These are phyloP conservation scores for Tylopilus plumbeoviolaceoides DNA, from an alignment of 768 basidiomycete genomes.

Conservation along the genomic window DNA sequence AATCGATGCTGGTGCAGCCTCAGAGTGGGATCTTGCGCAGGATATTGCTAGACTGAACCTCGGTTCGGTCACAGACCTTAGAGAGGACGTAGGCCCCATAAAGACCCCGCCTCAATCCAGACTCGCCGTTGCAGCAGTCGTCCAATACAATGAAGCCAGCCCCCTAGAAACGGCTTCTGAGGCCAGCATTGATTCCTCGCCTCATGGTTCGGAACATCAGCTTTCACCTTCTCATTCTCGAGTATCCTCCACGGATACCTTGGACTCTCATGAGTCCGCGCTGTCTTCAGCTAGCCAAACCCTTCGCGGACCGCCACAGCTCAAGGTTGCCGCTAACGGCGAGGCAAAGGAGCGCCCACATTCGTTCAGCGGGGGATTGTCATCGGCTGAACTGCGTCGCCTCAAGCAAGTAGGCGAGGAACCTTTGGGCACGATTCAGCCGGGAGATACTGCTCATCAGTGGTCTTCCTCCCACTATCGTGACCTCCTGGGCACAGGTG, in stretches of 20 bases:
- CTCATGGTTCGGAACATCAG: constrained; percentile 62
- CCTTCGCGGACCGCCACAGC: constrained; percentile 48
- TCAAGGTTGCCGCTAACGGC: constrained; percentile 47
- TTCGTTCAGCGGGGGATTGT: constrained; percentile 77
- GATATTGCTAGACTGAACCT: constrained; percentile 73
- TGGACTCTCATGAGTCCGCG: constrained; percentile 54
- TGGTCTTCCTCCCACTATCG: constrained; percentile 50
- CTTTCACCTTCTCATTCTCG: constrained; percentile 71
- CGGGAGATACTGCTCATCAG: constrained; percentile 41
- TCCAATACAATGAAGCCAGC: constrained; percentile 61
- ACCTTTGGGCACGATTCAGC: constrained; percentile 27
- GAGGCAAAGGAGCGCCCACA: constrained; percentile 77
- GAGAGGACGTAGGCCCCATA: constrained; percentile 50
- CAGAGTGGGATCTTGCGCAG: constrained; percentile 70
- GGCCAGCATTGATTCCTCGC: constrained; percentile 70
- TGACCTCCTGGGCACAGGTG: constrained; percentile 35
- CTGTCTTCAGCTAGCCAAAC: constrained; percentile 53
- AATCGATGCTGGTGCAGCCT: constrained; percentile 47
- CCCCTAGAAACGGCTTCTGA: constrained; percentile 71
- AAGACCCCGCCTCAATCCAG: constrained; percentile 69
- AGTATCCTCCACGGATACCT: constrained; percentile 78
- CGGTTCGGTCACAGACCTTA: constrained; percentile 46
- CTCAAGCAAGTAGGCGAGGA: constrained; percentile 64
- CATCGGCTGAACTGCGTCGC: constrained; percentile 68
- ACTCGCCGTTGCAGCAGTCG: constrained; percentile 45